These are phyloP conservation scores for Tetrapyrgos nigripes DNA, from an alignment of 1,284 basidiomycete genomes.

Conservation along the genomic window DNA sequence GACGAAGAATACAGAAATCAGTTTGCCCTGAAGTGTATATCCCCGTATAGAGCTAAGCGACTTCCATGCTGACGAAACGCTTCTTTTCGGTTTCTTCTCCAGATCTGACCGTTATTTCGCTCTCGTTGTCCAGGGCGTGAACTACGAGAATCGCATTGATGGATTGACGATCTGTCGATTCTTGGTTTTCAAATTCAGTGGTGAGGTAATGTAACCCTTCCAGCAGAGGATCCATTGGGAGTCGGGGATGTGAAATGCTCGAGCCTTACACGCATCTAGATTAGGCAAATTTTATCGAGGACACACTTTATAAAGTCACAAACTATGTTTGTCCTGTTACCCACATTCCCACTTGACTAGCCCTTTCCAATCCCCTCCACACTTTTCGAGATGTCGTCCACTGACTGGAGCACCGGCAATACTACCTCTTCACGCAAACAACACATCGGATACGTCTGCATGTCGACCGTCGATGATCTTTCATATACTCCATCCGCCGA, in stretches of 20 bases:
- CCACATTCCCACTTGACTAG: constrained; percentile 3
- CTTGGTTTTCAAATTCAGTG: background rate
- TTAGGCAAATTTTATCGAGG: constrained; percentile 12
- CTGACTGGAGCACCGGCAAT: constrained; percentile 4
- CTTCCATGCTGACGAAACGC: background rate
- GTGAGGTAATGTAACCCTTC: background rate
- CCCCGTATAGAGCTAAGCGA: background rate
- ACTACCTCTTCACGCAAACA: constrained; percentile 26
- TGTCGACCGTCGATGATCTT: constrained; percentile 45
- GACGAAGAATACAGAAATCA: background rate
- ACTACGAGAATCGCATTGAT: background rate
- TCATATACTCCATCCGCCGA: constrained; percentile 44
- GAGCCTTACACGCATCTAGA: constrained; percentile 6
- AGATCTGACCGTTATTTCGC: background rate
- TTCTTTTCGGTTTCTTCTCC: background rate
- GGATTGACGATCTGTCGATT: background rate
- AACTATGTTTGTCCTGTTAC: constrained; percentile 1
- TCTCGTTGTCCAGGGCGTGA: background rate
- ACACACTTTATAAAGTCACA: constrained; percentile 8
- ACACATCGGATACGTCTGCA: constrained; percentile 32
- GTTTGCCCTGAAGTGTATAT: background rate
- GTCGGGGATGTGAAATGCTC: background rate
- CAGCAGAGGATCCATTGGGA: background rate
- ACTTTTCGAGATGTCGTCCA: constrained; percentile 1
- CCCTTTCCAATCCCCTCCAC: background rate